These are phyloP conservation scores for Lyophyllum decastes DNA, from an alignment of 768 basidiomycete genomes.

Conservation along the genomic window DNA sequence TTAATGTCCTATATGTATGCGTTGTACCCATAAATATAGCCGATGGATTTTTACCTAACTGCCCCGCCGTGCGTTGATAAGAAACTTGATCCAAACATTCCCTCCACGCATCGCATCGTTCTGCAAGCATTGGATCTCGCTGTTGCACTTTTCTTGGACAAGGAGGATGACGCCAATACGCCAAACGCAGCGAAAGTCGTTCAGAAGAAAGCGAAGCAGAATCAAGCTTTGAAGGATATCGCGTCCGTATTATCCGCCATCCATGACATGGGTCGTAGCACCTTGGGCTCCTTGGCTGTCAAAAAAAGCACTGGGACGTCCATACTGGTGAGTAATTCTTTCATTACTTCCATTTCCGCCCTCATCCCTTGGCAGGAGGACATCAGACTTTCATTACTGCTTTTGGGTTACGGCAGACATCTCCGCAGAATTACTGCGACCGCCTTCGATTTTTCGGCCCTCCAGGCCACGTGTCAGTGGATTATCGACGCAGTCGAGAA, in stretches of 20 bases:
- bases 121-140: slow-evolving; percentile 44
- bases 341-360: neutral
- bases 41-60: slow-evolving; percentile 51
- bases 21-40: slow-evolving; percentile 35
- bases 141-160: slow-evolving; percentile 39
- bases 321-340: slow-evolving; percentile 24
- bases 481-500: slow-evolving; percentile 43
- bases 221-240: slow-evolving; percentile 17
- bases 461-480: slow-evolving; percentile 60
- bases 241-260: slow-evolving; percentile 17
- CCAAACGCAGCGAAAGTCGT: neutral
- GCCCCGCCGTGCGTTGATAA: slow-evolving; percentile 31
- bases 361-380: slow-evolving; percentile 24
- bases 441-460: slow-evolving; percentile 60
- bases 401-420: slow-evolving; percentile 39
- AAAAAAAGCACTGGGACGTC: slow-evolving; percentile 2
- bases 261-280: slow-evolving; percentile 8
- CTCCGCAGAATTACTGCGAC: slow-evolving; percentile 43
- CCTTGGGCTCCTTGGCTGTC: slow-evolving; percentile 13
- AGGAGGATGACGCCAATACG: slow-evolving; percentile 19
- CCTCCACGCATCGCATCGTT: slow-evolving; percentile 32
- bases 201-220: slow-evolving; percentile 15
- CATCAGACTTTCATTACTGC: slow-evolving; percentile 31
- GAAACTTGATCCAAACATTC: slow-evolving; percentile 20
- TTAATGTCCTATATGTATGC: slow-evolving; percentile 21